Evolutionary conservation across 805 yeast species (phyloP), one percentile per base, ranked within the genome.

Genomic region (Pichia thaimueangensis): DNA sequence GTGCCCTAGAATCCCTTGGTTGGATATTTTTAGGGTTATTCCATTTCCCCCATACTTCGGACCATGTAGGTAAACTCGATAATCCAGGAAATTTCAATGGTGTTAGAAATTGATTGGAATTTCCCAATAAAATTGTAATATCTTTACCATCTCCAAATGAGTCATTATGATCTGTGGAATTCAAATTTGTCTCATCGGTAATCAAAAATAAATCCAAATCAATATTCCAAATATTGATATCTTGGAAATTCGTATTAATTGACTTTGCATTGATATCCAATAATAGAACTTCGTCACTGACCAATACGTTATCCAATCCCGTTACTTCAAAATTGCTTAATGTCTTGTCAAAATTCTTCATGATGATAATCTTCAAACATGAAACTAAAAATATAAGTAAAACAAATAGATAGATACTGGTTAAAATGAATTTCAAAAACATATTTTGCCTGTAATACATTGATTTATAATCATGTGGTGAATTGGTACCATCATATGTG

Each of bases 401-500:
- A 7, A 55, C 22, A 21, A 51, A 27, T 5, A 47, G 34, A 30
- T 54, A 56, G 5, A 55, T 24, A 1, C 48, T 6, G 9, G 34
- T 39, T 5, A 55, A 44, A 3, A 60, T 7, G 1, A 47, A 34
- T 25, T 51, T 55, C 16, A 50, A 27, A 1, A 55, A 31, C 24
- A 56, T 16, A 38, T 51, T 53, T 35, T 57, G 60, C 21, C 46
- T 52, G 22, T 54, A 55, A 35, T 58, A 53, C 25, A 50, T 44
- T 16, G 62, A 54, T 32, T 55, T 57, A 46, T 58, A 60, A 44
- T 62, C 57, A 45, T 62, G 67, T 0, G 67, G 65, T 2, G 66
- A 60, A 17, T 51, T 31, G 15, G 10, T 24, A 10, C n/a, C 27
- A 24, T 21, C 15, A n/a, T n/a, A n/a, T n/a, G n/a, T n/a, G n/a